phyloP scores from a whole-genome alignment of 768 basidiomycete genomes.

The Hygrophorus russula region DNA sequence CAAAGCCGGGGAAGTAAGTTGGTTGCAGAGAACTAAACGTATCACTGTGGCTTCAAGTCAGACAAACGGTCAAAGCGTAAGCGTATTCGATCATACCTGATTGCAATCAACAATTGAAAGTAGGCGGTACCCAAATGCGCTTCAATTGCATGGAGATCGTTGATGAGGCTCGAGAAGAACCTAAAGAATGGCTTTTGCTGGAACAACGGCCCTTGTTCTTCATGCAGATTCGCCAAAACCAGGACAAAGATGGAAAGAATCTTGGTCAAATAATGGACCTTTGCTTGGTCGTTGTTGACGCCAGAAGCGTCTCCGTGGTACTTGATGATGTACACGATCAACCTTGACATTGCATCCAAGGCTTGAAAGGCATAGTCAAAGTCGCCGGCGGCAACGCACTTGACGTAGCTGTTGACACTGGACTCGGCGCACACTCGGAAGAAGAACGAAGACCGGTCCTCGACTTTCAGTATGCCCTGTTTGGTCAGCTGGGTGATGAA shows the following conservation, averaged over 20 bases:
- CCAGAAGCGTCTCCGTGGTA: slow-evolving; percentile 96
- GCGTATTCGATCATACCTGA: slow-evolving; percentile 46
- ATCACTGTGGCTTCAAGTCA: slow-evolving; percentile 45
- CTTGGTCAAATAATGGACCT: slow-evolving; percentile 93
- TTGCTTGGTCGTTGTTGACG: slow-evolving; percentile 87
- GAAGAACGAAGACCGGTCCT: slow-evolving; percentile 95
- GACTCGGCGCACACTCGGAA: slow-evolving; percentile 97
- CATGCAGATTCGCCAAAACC: slow-evolving; percentile 88
- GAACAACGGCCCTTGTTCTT: slow-evolving; percentile 85
- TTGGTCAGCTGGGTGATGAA: slow-evolving; percentile 97
- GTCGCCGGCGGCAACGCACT: slow-evolving; percentile 62
- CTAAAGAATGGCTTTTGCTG: slow-evolving; percentile 97
- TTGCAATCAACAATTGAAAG: slow-evolving; percentile 76
- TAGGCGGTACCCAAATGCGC: slow-evolving; percentile 79
- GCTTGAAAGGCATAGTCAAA: slow-evolving; percentile 78
- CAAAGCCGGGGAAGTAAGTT: slow-evolving; percentile 93
- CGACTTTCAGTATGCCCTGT: slow-evolving; percentile 91
- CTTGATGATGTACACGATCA: slow-evolving; percentile 98
- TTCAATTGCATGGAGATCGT: slow-evolving; percentile 84
- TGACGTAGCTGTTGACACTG: slow-evolving; percentile 80
- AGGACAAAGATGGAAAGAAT: slow-evolving; percentile 96
- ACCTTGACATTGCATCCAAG: slow-evolving; percentile 87
- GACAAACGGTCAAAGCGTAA: slow-evolving; percentile 2
- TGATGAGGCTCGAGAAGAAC: slow-evolving; percentile 94
- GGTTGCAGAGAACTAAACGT: slow-evolving; percentile 95